phyloP scores from a whole-genome alignment of 805 yeast genomes.

The Candida orba region DNA sequence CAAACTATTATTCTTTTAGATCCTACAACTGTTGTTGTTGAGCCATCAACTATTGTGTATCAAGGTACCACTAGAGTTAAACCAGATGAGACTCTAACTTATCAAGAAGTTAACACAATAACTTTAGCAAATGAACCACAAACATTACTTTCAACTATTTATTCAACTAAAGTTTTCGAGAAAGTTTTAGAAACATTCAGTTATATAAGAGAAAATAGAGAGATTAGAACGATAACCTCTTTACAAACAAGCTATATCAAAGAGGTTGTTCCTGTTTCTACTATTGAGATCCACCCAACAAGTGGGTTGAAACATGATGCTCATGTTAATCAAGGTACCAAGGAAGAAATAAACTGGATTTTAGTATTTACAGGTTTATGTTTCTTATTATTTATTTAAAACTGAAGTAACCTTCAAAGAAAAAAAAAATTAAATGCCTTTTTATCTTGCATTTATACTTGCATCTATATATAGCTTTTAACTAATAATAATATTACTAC shows the following conservation, averaged over 20 bases:
- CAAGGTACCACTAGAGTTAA: conserved; percentile 1
- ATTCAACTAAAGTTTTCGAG: too few species aligned
- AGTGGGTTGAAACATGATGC: neutral
- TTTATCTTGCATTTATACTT: neutral
- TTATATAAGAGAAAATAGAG: too few species aligned
- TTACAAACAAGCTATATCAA: too few species aligned
- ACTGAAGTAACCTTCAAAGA: neutral
- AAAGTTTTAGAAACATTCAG: too few species aligned
- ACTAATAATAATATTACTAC: too few species aligned
- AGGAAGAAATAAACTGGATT: conserved; percentile 4
- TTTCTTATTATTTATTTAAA: conserved; percentile 1
- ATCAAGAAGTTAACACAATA: too few species aligned
- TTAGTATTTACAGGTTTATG: conserved; percentile 3
- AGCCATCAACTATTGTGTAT: too few species aligned
- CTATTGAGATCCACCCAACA: neutral
- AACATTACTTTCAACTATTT: too few species aligned
- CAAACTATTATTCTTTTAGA: conserved; percentile 2
- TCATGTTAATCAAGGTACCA: conserved; percentile 2
- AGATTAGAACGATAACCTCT: too few species aligned
- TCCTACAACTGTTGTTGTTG: neutral
- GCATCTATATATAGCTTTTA: too few species aligned
- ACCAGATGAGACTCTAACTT: neutral
- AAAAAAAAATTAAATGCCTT: too few species aligned
- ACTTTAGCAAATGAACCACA: too few species aligned
- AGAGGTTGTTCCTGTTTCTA: neutral